Base-by-base conservation (phyloP, 768 basidiomycete genomes). In the Stropharia rugosoannulata region DNA sequence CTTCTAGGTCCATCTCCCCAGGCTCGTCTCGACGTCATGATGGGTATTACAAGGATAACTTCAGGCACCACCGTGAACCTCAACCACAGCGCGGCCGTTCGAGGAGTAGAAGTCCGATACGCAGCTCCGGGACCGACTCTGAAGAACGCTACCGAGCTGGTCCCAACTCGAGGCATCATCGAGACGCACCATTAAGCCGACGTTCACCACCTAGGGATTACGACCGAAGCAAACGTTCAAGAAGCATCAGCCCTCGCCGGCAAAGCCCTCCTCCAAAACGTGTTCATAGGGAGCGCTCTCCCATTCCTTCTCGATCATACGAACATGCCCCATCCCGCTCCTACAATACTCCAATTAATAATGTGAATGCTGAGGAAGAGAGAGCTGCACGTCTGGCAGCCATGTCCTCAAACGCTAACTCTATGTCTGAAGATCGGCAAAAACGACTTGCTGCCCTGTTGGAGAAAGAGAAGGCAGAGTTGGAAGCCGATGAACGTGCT, bases 361-460 rank as follows among this genome's bases (percentile, higher is more conserved):
- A 44, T 10, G 65, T 35, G 62, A 58, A 68, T 48, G 56, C 62
- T 49, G 66, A 71, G 7, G 76, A 80, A 1, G 88, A 87, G 27
- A 87, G 95, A 35, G 86, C 86, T 3, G 89, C 90, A 25, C 86
- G 91, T n/a, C 76, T 98, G 27, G 95, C 93, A 0, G 89, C 93
- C 4, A 98, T 98, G 96, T 73, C 86, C 19, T 72, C 80, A 1
- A 83, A 87, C 56, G 96, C 96, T 1, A 69, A 75, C n/a, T 69
- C 70, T 7, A 78, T 93, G 74, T 80, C 83, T 44, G 68, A 70
- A 0, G 86, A 93, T 43, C 85, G 95, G 22, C 83, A 88, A 57
- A 82, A 85, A 59, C 83, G 90, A 18, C 74, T 98, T 9, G 76
- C 83, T 3, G 75, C 77, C 15, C 68, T 93, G 53, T 73, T 93